phyloP scores from a whole-genome alignment of 108 stramenopile species.

The Aureococcus anophagefferens region DNA sequence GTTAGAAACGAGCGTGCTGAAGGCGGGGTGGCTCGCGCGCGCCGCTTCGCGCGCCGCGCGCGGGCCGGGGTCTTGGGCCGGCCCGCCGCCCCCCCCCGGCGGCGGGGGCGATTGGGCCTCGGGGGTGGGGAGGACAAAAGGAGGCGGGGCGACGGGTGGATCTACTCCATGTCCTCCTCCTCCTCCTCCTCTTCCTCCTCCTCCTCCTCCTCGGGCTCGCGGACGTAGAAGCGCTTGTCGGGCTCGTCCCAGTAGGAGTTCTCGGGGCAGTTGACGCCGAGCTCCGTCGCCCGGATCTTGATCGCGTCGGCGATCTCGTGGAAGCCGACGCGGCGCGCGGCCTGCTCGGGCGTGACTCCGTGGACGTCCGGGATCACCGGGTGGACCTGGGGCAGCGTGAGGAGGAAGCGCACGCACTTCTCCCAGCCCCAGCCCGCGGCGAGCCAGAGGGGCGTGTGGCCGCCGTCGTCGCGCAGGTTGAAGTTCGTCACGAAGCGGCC shows the following conservation, averaged over 20 bases:
- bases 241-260: background rate
- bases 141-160: no score
- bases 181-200: no score
- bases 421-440: background rate
- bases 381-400: background rate
- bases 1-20: no score
- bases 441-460: background rate
- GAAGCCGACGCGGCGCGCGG: background rate
- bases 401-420: background rate
- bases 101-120: no score
- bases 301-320: background rate
- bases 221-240: background rate
- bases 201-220: no score
- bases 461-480: background rate
- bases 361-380: background rate
- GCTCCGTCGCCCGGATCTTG: background rate
- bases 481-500: background rate
- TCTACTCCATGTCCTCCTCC: background rate
- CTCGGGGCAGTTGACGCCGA: background rate
- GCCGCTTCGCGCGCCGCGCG: no score
- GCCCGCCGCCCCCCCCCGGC: no score
- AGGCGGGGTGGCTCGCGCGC: no score
- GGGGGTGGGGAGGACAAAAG: no score
- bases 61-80: no score
- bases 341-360: background rate